Base-by-base conservation (phyloP, 257 asterid species). In the Marsdenia floribunda region DNA sequence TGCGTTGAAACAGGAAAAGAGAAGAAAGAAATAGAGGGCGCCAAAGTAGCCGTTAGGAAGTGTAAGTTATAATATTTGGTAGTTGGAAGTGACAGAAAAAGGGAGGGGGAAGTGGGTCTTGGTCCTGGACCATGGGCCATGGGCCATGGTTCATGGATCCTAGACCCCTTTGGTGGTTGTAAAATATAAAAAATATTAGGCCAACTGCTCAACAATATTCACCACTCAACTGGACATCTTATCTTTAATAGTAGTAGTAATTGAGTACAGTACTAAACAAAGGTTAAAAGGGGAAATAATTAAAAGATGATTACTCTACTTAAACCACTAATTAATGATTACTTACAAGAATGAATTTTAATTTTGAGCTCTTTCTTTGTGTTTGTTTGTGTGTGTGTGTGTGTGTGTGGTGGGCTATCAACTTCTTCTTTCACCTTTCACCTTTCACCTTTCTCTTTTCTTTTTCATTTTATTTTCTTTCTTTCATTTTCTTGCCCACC, bases 121-220 rank as follows among this genome's bases (percentile, higher is more conserved):
- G 40, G 10, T 16, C 19, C 6, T 9, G 11, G 24, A 4, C 10
- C 26, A 5, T 21, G 15, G 68, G 18, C 33, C 46, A 6, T 73
- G 61, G 65, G 73, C 42, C 12, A 19, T 55, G 60, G n/a, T n/a
- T n/a, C n/a, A n/a, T n/a, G n/a, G n/a, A n/a, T n/a, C 1, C 33
- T 29, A 0, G 61, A 24, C n/a, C 16, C 16, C 5, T 21, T 46
- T 33, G 68, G 67, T 42, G 0, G 73, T 16, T 53, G 75, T 22
- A 52, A 22, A 70, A 58, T 71, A 66, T 69, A 70, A 60, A 52
- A 22, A 70, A 58, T 71, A 66, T 69, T 73, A 60, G 85, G 70
- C 87, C 83, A 86, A 84, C 88, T 55, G 74, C 86, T 70, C 83
- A 78, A 75, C 83, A 38, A 53, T 13, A 78, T 66, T 40, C 70